These are phyloP conservation scores for Fraxinus paxiana DNA, from an alignment of 305 asterid genomes.

Conservation along the genomic window DNA sequence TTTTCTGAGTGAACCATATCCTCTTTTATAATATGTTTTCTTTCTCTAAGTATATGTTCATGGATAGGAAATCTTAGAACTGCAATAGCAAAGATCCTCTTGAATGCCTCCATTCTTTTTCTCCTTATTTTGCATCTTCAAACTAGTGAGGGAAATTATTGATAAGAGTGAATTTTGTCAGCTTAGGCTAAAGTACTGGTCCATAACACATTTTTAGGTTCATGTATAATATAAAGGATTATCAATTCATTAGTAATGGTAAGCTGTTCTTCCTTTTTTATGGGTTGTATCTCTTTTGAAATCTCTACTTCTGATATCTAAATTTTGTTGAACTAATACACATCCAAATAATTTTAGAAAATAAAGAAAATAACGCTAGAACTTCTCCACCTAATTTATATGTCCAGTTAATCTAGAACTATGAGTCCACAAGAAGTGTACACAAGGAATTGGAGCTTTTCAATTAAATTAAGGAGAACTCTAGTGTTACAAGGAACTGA, in stretches of 20 bases:
- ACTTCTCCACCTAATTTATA: not conserved
- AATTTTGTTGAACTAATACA: not conserved
- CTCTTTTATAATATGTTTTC: not conserved
- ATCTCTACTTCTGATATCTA: not conserved
- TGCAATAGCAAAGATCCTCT: not conserved
- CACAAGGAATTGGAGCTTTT: not conserved
- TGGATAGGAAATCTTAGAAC: not conserved
- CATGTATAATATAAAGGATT: not conserved
- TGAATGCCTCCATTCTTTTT: not conserved
- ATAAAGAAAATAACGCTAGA: not conserved
- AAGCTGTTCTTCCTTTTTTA: not conserved
- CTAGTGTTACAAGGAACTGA: not conserved
- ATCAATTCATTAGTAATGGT: not conserved
- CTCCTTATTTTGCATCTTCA: not conserved
- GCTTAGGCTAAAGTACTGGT: not conserved
- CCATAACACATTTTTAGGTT: not conserved
- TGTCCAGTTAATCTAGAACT: not conserved
- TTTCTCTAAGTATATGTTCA: not conserved
- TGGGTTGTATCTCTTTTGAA: not conserved
- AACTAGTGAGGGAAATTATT: not conserved
- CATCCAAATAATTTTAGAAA: not conserved
- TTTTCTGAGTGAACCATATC: not conserved
- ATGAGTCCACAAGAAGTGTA: not conserved
- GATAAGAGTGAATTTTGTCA: not conserved
- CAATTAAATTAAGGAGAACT: not conserved